Evolutionary conservation across 139 green algal genomes (phyloP), one percentile per base, ranked within the genome.

Genomic region (Eudorina sp.): DNA sequence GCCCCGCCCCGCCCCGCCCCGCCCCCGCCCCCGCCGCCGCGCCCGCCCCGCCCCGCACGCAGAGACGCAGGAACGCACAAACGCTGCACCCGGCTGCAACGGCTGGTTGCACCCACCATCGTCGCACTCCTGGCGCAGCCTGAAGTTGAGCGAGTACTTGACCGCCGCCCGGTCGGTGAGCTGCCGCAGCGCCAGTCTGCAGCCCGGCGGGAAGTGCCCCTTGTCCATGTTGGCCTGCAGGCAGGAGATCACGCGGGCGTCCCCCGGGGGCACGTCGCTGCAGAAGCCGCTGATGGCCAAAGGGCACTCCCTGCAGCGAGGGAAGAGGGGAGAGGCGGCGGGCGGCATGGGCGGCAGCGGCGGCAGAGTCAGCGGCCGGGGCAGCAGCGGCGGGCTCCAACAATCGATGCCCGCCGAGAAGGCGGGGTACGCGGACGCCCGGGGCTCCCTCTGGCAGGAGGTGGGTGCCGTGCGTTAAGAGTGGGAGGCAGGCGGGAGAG

Each of bases 121-220:
- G 27, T 89, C 70, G 66, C 89, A 89, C 36, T 82, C 66, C 21
- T 53, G 68, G 31, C 83, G 77, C 23, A 92, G 66, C 29, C 76
- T 72, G 46, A 46, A 58, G 89, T 92, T 92, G 41, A 92, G 89
- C 9, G 73, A 89, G 77, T 90, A 92, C 77, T 89, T 89, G 77
- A 77, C 41, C 23, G 51, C 29, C n/a, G 77, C 53, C n/a, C 70
- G 70, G 29, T 82, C 69, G 31, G 73, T 83, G 19, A 81, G 76
- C 72, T 86, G 29, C 31, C 45, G 29, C 36, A 92, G 64, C 60
- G 77, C 86, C 1, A 36, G 34, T 2, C 64, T 79, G 84, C 90
- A 93, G 23, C 19, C 46, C 11, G 64, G 21, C 41, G 91, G 69
- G 88, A 93, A 93, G 77, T 81, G 53, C 29, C 78, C 66, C 73